phyloP scores from a whole-genome alignment of 1,284 basidiomycete genomes.

The Moniliella sp. region DNA sequence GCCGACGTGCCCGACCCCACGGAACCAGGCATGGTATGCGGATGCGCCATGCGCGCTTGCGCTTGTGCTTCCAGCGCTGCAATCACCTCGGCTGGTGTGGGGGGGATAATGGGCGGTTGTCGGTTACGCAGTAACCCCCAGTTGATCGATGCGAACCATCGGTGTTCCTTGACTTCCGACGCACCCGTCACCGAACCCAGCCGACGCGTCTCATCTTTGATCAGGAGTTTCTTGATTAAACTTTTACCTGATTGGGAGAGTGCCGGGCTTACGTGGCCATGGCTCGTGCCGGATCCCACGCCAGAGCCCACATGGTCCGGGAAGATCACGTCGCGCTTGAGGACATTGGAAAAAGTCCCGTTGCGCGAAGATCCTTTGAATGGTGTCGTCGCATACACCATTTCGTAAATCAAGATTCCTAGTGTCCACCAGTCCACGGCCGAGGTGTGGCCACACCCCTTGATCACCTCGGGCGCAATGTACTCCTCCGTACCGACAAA shows the following conservation, averaged over 20 bases:
- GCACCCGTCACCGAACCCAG: conserved; percentile 79
- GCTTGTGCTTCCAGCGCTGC: too few species aligned
- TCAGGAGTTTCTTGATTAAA: conserved; percentile 62
- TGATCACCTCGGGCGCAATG: conserved; percentile 95
- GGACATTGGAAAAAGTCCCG: conserved; percentile 87
- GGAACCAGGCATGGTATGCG: too few species aligned
- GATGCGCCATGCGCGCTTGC: too few species aligned
- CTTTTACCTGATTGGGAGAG: conserved; percentile 62
- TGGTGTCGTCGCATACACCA: conserved; percentile 95
- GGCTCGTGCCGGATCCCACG: too few species aligned
- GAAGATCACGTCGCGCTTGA: conserved; percentile 66
- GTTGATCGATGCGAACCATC: conserved; percentile 87
- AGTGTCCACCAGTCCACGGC: conserved; percentile 99
- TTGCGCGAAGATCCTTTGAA: conserved; percentile 90
- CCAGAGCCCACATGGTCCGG: too few species aligned
- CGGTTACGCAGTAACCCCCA: conserved; percentile 87
- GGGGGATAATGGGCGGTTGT: conserved; percentile 80
- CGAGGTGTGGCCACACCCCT: conserved; percentile 84
- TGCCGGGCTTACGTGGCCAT: too few species aligned
- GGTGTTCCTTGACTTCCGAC: conserved; percentile 93
- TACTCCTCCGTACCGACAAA: conserved; percentile 99
- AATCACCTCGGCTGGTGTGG: too few species aligned
- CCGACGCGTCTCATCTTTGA: conserved; percentile 75
- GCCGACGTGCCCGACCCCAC: too few species aligned
- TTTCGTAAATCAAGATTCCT: conserved; percentile 95